phyloP scores from a whole-genome alignment of 202 grass and related monocot species.

The Brachypodium distachyon region DNA sequence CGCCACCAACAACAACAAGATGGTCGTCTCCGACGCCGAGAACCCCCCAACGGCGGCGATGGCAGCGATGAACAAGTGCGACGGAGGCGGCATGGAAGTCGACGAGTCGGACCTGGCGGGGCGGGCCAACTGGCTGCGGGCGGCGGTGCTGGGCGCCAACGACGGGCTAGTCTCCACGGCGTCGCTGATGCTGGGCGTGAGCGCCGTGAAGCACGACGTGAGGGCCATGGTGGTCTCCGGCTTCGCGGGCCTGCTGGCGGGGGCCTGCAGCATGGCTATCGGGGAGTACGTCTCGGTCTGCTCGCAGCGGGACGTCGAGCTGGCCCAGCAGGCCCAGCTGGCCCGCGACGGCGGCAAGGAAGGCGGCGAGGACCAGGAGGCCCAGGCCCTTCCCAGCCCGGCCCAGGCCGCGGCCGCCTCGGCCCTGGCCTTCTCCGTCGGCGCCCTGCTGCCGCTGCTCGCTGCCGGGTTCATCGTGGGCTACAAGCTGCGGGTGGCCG shows the following conservation, averaged over 20 bases:
- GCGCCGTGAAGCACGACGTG: slow-evolving; percentile 64
- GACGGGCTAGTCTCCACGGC: slow-evolving; percentile 83
- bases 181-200: slow-evolving; percentile 81
- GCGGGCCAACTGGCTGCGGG: slow-evolving; percentile 75
- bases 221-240: slow-evolving; percentile 76
- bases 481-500: slow-evolving; percentile 44
- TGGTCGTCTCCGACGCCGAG: slow-evolving; percentile 29
- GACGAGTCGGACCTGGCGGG: slow-evolving; percentile 10
- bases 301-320: slow-evolving; percentile 75
- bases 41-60: not conserved
- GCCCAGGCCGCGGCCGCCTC: slow-evolving; percentile 66
- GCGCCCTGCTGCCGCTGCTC: slow-evolving; percentile 64
- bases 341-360: slow-evolving; percentile 33
- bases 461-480: slow-evolving; percentile 60
- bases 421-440: slow-evolving; percentile 65
- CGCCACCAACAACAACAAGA: too few relatives aligned
- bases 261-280: slow-evolving; percentile 93
- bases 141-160: slow-evolving; percentile 80
- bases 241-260: slow-evolving; percentile 77
- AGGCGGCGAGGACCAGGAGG: slow-evolving; percentile 18
- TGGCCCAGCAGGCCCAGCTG: slow-evolving; percentile 52
- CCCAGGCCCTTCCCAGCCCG: slow-evolving; percentile 51
- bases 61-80: not conserved
- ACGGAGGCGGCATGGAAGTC: not conserved
- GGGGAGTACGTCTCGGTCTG: slow-evolving; percentile 91